A percentile compares a stretch with the other conserved stretches of the same genome.
These are phyloP conservation scores for Backusella circina DNA, from an alignment of 192 early-diverging fungal genomes.

Conservation along the genomic window DNA sequence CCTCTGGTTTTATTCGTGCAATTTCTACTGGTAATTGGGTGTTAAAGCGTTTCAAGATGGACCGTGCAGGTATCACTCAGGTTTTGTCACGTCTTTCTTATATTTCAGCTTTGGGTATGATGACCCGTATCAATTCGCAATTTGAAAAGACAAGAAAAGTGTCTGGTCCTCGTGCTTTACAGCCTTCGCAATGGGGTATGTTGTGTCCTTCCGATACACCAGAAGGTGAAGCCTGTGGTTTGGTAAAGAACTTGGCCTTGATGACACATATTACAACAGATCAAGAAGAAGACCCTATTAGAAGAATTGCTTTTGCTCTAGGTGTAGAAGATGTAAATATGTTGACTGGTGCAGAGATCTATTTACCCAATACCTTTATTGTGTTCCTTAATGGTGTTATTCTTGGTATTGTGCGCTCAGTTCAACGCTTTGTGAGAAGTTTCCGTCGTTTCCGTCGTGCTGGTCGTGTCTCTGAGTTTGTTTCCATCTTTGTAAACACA, in stretches of 20 bases:
- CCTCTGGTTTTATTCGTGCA: slow-evolving; percentile 84
- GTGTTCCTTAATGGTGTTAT: slow-evolving; percentile 95
- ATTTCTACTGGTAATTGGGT: slow-evolving; percentile 99
- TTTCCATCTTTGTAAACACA: slow-evolving; percentile 83
- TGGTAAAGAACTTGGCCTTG: slow-evolving; percentile 96
- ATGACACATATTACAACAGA: slow-evolving; percentile 99
- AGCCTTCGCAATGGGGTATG: slow-evolving; percentile 98
- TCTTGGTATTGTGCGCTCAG: slow-evolving; percentile 80
- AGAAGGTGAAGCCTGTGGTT: slow-evolving; percentile 96
- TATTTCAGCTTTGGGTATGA: slow-evolving; percentile 94
- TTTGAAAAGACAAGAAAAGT: slow-evolving; percentile 99
- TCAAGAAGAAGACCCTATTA: slow-evolving; percentile 79
- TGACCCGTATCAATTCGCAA: slow-evolving; percentile 94
- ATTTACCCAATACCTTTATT: slow-evolving; percentile 73
- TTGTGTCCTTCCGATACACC: slow-evolving; percentile 96
- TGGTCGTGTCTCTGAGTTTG: slow-evolving; percentile 87
- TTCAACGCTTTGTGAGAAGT: slow-evolving; percentile 80
- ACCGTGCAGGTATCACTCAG: slow-evolving; percentile 95
- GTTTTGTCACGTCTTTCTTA: slow-evolving; percentile 91
- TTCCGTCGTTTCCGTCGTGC: slow-evolving; percentile 84
- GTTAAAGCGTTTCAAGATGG: slow-evolving; percentile 99
- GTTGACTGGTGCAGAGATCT: slow-evolving; percentile 84
- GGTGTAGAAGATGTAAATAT: slow-evolving; percentile 93
- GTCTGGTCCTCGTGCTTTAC: slow-evolving; percentile 91
- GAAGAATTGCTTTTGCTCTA: slow-evolving; percentile 74